Percentiles rank a stretch among this genome's conserved stretches.
These are phyloP conservation scores for Xylaria telfairii DNA, from an alignment of 495 filamentous ascomycete species.

Conservation along the genomic window DNA sequence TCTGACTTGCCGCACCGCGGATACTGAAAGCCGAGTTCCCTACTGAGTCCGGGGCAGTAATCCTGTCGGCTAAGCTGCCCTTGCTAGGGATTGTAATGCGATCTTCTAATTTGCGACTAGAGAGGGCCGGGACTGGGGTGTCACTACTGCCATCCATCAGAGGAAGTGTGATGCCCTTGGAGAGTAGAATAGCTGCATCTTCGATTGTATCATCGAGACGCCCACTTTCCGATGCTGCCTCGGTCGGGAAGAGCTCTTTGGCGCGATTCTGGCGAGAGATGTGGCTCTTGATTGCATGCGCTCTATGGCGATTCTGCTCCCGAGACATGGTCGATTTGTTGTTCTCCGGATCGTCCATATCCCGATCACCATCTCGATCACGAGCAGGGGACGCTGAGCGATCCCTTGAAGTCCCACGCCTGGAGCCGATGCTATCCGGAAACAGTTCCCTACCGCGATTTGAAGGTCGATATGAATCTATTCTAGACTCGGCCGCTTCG, in stretches of 20 bases:
- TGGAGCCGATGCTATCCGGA: slow-evolving; percentile 42
- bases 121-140: slow-evolving; percentile 3
- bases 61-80: slow-evolving; percentile 30
- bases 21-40: slow-evolving; percentile 56
- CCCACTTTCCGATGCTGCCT: slow-evolving; percentile 45
- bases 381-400: slow-evolving; percentile 73
- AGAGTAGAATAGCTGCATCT: slow-evolving; percentile 64
- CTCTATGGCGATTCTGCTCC: slow-evolving; percentile 51
- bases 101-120: slow-evolving; percentile 42
- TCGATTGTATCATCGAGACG: slow-evolving; percentile 72
- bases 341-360: slow-evolving; percentile 48
- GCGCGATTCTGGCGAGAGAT: slow-evolving; percentile 40
- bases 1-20: slow-evolving; percentile 62
- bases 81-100: slow-evolving; percentile 43
- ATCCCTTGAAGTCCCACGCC: slow-evolving; percentile 59
- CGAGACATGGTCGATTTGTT: slow-evolving; percentile 36
- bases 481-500: slow-evolving; percentile 39
- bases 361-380: slow-evolving; percentile 64
- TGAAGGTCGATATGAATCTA: slow-evolving; percentile 32
- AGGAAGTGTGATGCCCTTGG: slow-evolving; percentile 59
- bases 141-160: slow-evolving; percentile 55
- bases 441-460: slow-evolving; percentile 61
- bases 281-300: slow-evolving; percentile 53
- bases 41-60: slow-evolving; percentile 29
- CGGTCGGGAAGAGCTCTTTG: slow-evolving; percentile 75